Percentiles rank a stretch among this genome's conserved stretches.
These are phyloP conservation scores for Leccinum sublutescens DNA, from an alignment of 768 basidiomycete species.

Conservation along the genomic window DNA sequence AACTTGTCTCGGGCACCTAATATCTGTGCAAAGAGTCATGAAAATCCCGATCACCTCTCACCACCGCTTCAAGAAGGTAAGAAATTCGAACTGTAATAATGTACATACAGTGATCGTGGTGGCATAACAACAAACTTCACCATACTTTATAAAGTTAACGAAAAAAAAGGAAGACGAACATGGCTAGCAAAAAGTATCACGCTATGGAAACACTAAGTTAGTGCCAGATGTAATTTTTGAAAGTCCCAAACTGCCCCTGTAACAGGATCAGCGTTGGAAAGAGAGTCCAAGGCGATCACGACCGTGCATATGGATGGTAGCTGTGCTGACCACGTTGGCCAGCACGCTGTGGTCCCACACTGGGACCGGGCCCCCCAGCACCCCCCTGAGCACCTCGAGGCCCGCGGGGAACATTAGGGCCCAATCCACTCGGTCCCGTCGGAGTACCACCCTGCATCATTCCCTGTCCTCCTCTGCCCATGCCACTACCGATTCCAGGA, in stretches of 20 bases:
- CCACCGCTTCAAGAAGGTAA: background rate
- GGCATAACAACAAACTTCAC: background rate
- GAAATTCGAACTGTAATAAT: background rate
- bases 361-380: constrained; percentile 45
- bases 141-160: constrained; percentile 17
- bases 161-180: constrained; percentile 2
- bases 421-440: constrained; percentile 42
- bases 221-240: constrained; percentile 15
- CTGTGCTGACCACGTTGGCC: constrained; percentile 73
- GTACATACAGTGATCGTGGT: constrained; percentile 3
- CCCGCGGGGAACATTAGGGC: constrained; percentile 62
- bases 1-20: background rate
- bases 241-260: background rate
- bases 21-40: background rate
- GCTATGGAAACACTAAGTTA: constrained; percentile 3
- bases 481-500: constrained; percentile 36
- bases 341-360: constrained; percentile 71
- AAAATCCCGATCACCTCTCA: background rate
- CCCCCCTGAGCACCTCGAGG: constrained; percentile 60
- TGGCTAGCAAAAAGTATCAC: constrained; percentile 3
- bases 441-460: constrained; percentile 34
- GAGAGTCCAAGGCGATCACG: constrained; percentile 14
- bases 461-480: constrained; percentile 41
- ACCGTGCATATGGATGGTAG: constrained; percentile 84
- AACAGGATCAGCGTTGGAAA: background rate